Percentiles rank a stretch among this genome's conserved stretches.
Evolutionary conservation across 768 basidiomycete species (phyloP).

Genomic region (Russula griseocarnosa): DNA sequence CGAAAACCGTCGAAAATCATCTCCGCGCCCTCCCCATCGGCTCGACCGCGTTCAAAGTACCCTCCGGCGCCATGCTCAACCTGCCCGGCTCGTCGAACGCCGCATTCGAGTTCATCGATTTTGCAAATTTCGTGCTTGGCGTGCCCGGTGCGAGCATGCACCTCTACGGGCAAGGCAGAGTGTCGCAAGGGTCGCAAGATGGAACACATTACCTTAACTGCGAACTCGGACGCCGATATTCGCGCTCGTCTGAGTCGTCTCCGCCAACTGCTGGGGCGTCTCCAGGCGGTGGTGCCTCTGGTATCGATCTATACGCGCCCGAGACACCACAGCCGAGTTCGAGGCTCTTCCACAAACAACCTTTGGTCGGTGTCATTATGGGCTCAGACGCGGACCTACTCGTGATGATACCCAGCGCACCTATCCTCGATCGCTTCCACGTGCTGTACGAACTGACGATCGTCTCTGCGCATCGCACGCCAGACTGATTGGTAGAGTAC

Average conservation of each 20-base stretch:
- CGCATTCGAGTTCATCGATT: constrained; percentile 53
- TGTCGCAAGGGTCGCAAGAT: constrained; percentile 91
- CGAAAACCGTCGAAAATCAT: constrained; percentile 95
- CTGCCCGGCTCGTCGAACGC: constrained; percentile 78
- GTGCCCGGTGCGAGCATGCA: constrained; percentile 79
- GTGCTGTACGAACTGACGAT: constrained; percentile 93
- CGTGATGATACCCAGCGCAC: constrained; percentile 81
- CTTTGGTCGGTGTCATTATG: constrained; percentile 94
- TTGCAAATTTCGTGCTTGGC: constrained; percentile 56
- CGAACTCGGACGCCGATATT: constrained; percentile 72
- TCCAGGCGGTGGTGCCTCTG: constrained; percentile 46
- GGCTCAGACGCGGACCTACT: constrained; percentile 98
- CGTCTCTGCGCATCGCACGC: constrained; percentile 95
- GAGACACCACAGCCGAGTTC: constrained; percentile 41
- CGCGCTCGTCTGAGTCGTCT: constrained; percentile 61
- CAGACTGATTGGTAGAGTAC: constrained; percentile 78
- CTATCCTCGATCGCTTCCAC: constrained; percentile 73
- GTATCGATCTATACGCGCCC: constrained; percentile 54
- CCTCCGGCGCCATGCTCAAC: constrained; percentile 90
- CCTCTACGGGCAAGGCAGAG: constrained; percentile 92
- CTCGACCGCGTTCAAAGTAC: constrained; percentile 81
- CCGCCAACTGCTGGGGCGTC: constrained; percentile 64
- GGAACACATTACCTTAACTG: constrained; percentile 94
- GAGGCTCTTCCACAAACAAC: constrained; percentile 58
- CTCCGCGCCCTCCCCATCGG: constrained; percentile 91